Evolutionary conservation across 2,329 filamentous ascomycete species (phyloP), one percentile per base, ranked within the genome.

Genomic region (Hypoxylon sp.): DNA sequence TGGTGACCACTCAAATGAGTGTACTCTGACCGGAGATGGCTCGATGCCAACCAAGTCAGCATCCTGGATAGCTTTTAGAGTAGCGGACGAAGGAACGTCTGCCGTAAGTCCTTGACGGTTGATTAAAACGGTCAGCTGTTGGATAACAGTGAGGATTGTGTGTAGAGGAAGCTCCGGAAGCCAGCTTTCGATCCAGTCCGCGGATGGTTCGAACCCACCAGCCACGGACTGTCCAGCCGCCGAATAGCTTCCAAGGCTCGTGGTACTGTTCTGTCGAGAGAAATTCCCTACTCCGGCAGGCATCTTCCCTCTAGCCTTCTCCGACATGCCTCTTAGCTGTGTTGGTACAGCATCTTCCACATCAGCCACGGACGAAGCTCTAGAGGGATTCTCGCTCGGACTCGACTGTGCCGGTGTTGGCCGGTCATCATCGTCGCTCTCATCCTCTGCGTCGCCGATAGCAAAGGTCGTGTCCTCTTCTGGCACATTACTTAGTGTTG

Each of bases 261-360:
- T 92, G 26, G 90, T 92, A 77, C 93, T 96, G 75, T 96, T 97
- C 74, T 97, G 93, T 16, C 95, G 85, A 0, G 94, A 97, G 76
- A 97, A 97, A 1, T 87, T 87, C n/a, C 87, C 86, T 51, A 90
- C 84, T 1, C 92, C 91, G 11, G 92, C 93, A 26, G 95, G 96
- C 89, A 97, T 93, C 79, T 99, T 99, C 6, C 96, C 96, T 51
- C 96, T 85, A 14, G 96, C 96, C 78, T 98, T 99, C 78, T 98
- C 96, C 18, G 95, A 97, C 92, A 98, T 97, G 57, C 93, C 93
- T 61, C 93, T 87, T 28, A 97, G 78, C 76, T 97, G 94, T 18
- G 89, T 84, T 12, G 93, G 93, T 8, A 97, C 87, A 3, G 91
- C 90, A 64, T 96, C 93, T 63, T 96, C 93, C 0, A 86, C 80